Base-by-base conservation (phyloP, 2,329 filamentous ascomycete species). In the Stagonosporopsis vannaccii region DNA sequence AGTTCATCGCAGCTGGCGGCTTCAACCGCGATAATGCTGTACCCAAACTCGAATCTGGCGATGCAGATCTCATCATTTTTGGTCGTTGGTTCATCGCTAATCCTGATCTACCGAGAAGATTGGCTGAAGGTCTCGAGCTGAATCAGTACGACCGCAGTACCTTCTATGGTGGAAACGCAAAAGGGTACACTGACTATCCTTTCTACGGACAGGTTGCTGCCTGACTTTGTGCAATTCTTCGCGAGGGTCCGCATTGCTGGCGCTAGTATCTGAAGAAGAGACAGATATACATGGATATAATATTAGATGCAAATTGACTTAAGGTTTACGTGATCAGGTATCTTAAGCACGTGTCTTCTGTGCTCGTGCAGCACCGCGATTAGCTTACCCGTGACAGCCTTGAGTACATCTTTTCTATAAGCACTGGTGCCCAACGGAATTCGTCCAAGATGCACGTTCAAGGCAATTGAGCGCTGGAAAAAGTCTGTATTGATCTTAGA, bases 1-100 rank as follows among this genome's bases (percentile, higher is more conserved):
- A 83, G 0, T 84, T 86, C 70, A 79, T 87, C 58, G 80, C 83
- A 0, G 83, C 81, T 0, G 84, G 84, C 6, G 84, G 84, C 0
- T 87, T 81, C 70, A 75, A 82, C 47, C 77, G 84, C 37, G 75
- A 74, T 33, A 85, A 84, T 58, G 77, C 76, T 0, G 82, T 78
- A 75, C 81, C 79, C 1, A 77, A 82, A 36, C 64, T 84, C 11
- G 81, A 82, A 56, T 73, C 79, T 1, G 65, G 60, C 15, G 65
- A 71, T 23, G 71, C 71, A 3, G 72, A 81, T 50, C 75, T 66
- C 8, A 68, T 80, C 52, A 76, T 78, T 3, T 81, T 80, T 48
- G 80, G 79, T 13, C 69, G 77, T 15, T 77, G 71, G 61, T 82
- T 81, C 58, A 79, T 79, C 40, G 70, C 76, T 19, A 82, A 81